Evolutionary conservation across 352 stramenopile species (phyloP), one percentile per base, ranked within the genome.

Genomic region (Pythium coloratum): DNA sequence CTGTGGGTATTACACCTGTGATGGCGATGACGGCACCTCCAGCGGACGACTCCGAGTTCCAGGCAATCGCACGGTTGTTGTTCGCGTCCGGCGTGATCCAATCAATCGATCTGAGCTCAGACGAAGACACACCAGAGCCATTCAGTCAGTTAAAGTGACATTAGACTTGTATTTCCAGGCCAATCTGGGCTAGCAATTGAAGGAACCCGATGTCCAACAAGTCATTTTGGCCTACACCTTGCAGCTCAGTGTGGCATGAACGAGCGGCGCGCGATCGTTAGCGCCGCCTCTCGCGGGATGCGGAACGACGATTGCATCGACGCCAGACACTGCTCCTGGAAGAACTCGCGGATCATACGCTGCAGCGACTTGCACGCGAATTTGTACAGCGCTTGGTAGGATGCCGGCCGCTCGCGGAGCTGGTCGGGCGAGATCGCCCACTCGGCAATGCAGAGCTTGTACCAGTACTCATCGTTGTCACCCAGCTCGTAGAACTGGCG

Each of bases 361-460:
- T 88, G 81, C 34, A 94, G 76, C 61, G 86, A 92, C 65, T 83
- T 76, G 44, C 79, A 83, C 42, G 87, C 77, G 64, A 85, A 83
- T 66, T 89, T 86, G 76, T 95, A 95, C 50, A 95, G 76, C 61
- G 80, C 75, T 67, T 85, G 80, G 64, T 87, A 91, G 44, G 80
- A 90, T 57, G 83, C 80, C 18, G 83, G 85, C 3, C 74, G 76
- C 66, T 72, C 70, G 14, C 70, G 49, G 30, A 95, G 76, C 67
- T 95, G 84, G 36, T 81, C 73, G 46, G 84, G 83, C n/a, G 82
- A 89, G 74, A 95, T 84, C 30, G 79, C 69, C 75, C 88, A 95
- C 75, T 95, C 84, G 18, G 73, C 70, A 7, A 75, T 75, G 62
- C 83, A 93, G 60, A 95, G 58, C 6, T 88, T 62, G 42, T 84